Base-by-base conservation (phyloP, 108 stramenopile genomes). In the Stephanodiscus minutulus region DNA sequence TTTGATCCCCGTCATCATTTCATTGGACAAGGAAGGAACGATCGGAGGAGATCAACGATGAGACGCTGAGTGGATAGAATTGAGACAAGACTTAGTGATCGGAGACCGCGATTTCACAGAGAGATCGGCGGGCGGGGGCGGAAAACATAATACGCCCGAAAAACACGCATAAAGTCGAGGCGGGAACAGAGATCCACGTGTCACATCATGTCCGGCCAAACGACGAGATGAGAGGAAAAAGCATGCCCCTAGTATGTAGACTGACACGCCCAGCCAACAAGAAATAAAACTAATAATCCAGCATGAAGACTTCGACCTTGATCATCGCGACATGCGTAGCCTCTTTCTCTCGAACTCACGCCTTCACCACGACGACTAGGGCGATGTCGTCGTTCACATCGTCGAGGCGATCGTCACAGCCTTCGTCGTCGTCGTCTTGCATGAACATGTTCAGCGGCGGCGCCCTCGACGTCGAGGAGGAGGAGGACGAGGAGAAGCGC, bases 401-500 rank as follows among this genome's bases (percentile, higher is more conserved):
- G 9, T 53, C 48, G 18, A 35, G 5, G 24, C 54, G 12, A 37
- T 24, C 37, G 12, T 56, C 31, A 20, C 25, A 12, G 1, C 50
- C 43, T 12, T 44, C 43, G 43, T 44, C 43, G 43, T 44, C 43
- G 15, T 15, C 43, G 13, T 22, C 54, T 7, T 28, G 44, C 76
- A 0, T 63, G 27, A 58, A 72, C 71, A 94, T 94, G 93, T 94
- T 94, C 83, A 70, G 82, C 54, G 93, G 93, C 43, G 87, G 83
- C 48, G 75, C 80, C 13, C 76, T 77, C 56, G 76, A 78, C 33
- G 76, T 79, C 61, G 88, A 89, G 61, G 91, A 91, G 62, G 88
- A 94, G 66, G 83, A 79, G 59, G 73, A 64, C 36, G 82, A 86
- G 15, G 88, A 89, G 73, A 82, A 87, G 62, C 70, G 73, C 15